phyloP scores from a whole-genome alignment of 805 yeast species.

The Myxozyma mucilagina region DNA sequence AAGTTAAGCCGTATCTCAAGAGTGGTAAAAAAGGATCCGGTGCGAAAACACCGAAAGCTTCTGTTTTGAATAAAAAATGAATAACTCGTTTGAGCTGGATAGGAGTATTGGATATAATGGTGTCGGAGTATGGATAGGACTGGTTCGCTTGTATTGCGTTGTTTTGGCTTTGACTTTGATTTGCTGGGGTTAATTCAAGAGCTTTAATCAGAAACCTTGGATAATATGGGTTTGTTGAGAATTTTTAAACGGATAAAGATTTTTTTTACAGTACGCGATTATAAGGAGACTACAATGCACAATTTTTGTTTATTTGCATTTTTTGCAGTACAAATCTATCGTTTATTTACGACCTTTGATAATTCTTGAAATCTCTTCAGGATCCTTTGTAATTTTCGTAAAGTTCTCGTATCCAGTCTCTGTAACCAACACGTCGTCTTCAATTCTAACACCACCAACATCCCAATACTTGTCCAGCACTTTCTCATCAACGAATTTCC shows the following conservation, averaged over 20 bases:
- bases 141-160: background rate
- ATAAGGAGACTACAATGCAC: too few relatives aligned
- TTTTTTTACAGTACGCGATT: too few relatives aligned
- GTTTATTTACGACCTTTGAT: slow-evolving; percentile 50
- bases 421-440: slow-evolving; percentile 85
- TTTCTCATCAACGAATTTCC: slow-evolving; percentile 60
- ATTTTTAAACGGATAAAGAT: background rate
- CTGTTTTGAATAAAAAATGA: background rate
- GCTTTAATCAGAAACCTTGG: too few relatives aligned
- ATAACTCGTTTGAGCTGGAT: background rate
- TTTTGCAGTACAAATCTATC: background rate
- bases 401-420: slow-evolving; percentile 74
- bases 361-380: slow-evolving; percentile 74
- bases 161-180: background rate
- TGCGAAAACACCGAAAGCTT: background rate
- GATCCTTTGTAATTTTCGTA: slow-evolving; percentile 82
- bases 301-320: too few relatives aligned
- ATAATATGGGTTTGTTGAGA: background rate
- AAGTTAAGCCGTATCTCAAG: background rate
- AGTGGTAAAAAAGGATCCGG: background rate
- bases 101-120: background rate
- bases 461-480: slow-evolving; percentile 76
- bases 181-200: too few relatives aligned
- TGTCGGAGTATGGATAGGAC: background rate
- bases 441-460: slow-evolving; percentile 97